phyloP scores from a whole-genome alignment of 2,329 filamentous ascomycete genomes.

The Didymella arachidicola region DNA sequence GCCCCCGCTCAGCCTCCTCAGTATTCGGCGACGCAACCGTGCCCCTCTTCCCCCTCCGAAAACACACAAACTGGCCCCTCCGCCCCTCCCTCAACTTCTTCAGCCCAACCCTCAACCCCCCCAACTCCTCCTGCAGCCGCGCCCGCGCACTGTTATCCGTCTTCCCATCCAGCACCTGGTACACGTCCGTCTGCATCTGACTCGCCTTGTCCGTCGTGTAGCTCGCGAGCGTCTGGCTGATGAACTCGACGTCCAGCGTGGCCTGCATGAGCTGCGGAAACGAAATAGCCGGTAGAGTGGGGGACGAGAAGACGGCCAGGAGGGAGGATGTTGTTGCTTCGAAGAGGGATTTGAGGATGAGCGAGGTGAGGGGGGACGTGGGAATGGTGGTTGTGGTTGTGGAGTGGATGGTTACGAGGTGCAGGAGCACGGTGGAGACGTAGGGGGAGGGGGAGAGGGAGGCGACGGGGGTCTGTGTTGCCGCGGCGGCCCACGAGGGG shows the following conservation, averaged over 20 bases:
- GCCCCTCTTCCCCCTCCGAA: conserved; percentile 41
- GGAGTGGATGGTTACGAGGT: conserved; percentile 88
- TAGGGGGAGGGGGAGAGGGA: conserved; percentile 49
- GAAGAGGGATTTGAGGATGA: conserved; percentile 85
- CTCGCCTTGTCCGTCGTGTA: conserved; percentile 86
- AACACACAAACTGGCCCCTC: conserved; percentile 49
- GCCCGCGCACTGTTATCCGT: conserved; percentile 87
- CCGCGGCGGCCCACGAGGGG: conserved; percentile 67
- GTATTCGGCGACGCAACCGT: conserved; percentile 14
- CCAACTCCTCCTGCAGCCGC: conserved; percentile 82
- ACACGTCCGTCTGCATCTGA: conserved; percentile 86
- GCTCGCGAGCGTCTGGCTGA: conserved; percentile 88
- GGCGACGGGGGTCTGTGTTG: background rate
- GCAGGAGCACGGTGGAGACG: conserved; percentile 85
- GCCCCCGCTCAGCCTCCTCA: conserved; percentile 3
- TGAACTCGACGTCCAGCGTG: conserved; percentile 95
- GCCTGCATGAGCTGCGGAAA: conserved; percentile 92
- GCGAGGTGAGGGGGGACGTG: conserved; percentile 71
- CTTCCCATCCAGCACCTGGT: conserved; percentile 85
- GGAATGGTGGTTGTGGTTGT: conserved; percentile 65
- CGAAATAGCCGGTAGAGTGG: conserved; percentile 69
- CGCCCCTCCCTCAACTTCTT: conserved; percentile 64
- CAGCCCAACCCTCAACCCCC: conserved; percentile 85
- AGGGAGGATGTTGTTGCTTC: conserved; percentile 81
- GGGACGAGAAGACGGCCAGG: conserved; percentile 73